Evolutionary conservation across 2,329 filamentous ascomycete species (phyloP).

Genomic region (Sporothrix protearum): DNA sequence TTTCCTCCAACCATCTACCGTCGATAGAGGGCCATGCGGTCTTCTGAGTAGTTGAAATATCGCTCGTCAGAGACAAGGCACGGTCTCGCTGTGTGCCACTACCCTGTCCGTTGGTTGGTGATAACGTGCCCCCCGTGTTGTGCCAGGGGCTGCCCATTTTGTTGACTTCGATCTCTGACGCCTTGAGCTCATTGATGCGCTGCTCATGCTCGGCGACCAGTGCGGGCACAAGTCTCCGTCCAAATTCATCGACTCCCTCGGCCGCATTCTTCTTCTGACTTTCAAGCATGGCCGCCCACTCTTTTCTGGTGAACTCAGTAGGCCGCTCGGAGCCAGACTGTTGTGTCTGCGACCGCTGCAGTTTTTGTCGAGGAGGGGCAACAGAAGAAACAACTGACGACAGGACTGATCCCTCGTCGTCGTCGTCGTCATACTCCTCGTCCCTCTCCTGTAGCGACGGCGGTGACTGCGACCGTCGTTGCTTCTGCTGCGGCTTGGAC

Average conservation of each 20-base stretch:
- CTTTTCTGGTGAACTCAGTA: conserved; percentile 24
- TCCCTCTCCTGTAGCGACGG: neutral
- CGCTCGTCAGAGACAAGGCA: conserved; percentile 26
- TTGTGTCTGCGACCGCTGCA: neutral
- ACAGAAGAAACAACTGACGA: neutral
- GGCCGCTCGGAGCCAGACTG: neutral
- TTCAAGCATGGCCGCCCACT: conserved; percentile 28
- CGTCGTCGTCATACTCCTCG: neutral
- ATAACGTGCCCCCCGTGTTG: conserved; percentile 15
- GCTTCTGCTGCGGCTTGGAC: conserved; percentile 24
- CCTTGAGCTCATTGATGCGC: conserved; percentile 28
- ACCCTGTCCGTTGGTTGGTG: neutral
- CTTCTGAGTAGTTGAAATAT: conserved; percentile 12
- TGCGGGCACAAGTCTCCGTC: conserved; percentile 24
- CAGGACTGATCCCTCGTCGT: neutral
- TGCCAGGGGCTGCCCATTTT: conserved; percentile 27
- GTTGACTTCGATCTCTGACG: conserved; percentile 28
- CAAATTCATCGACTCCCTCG: conserved; percentile 27
- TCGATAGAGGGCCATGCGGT: conserved; percentile 24
- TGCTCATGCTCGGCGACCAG: conserved; percentile 29
- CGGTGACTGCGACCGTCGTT: conserved; percentile 10
- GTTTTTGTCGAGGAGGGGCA: neutral
- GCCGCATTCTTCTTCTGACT: conserved; percentile 16
- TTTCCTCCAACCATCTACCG: conserved; percentile 21
- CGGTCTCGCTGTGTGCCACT: conserved; percentile 21